Percentiles rank a stretch among this genome's conserved stretches.
Evolutionary conservation across 306 rosid species (phyloP).

Genomic region (Cucurbita moschata): DNA sequence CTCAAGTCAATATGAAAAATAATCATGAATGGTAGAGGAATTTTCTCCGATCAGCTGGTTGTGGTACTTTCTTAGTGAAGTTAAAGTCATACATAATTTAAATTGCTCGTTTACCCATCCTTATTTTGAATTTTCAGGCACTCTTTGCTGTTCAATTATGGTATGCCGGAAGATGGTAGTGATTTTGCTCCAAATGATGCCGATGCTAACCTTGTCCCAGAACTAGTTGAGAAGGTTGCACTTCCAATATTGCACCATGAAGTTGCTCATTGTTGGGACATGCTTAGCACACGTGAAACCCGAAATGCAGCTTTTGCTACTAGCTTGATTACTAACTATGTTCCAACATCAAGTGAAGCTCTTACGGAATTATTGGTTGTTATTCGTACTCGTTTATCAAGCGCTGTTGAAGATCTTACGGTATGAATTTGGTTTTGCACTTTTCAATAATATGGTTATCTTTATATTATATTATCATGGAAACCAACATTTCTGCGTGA

Average conservation of each 20-base stretch:
- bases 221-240: conserved; percentile 84
- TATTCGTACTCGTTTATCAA: conserved; percentile 56
- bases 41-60: background rate
- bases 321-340: conserved; percentile 64
- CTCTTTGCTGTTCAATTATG: conserved; percentile 54
- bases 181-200: conserved; percentile 52
- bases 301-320: conserved; percentile 61
- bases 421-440: conserved; percentile 20
- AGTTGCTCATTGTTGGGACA: conserved; percentile 80
- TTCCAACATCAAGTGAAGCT: conserved; percentile 69
- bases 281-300: conserved; percentile 71
- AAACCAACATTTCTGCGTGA: background rate
- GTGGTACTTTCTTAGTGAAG: background rate
- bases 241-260: conserved; percentile 81
- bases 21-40: background rate
- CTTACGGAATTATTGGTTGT: conserved; percentile 64
- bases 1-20: background rate
- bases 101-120: background rate
- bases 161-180: conserved; percentile 51
- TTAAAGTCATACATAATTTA: background rate
- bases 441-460: background rate
- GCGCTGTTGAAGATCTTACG: conserved; percentile 63
- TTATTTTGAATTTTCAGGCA: conserved; percentile 40
- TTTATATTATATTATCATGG: background rate
- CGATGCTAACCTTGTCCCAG: conserved; percentile 84